Evolutionary conservation across 495 filamentous ascomycete species (phyloP), one percentile per base, ranked within the genome.

Genomic region (Lophiotrema nucula): DNA sequence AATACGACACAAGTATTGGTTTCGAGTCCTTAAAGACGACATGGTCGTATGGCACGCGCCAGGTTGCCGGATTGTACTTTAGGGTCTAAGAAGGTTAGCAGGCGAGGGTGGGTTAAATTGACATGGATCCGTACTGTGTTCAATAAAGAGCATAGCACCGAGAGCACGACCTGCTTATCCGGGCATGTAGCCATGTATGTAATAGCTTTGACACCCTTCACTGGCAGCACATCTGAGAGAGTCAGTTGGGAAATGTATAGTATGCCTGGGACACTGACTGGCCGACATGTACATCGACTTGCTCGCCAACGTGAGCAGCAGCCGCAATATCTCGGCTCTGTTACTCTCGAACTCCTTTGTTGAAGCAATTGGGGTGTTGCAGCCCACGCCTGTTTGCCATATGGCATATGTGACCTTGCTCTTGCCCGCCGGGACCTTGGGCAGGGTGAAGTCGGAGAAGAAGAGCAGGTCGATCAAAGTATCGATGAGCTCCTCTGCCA

Each of bases 381-480:
- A 97, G 1, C 93, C 93, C 43, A 99, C 92, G 22, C 93, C 93
- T 64, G 88, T 97, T 72, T 97, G 90, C 93, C 93, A 99, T 64
- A 99, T 97, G 31, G 90, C 85, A 74, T 90, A 95, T 13, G 88
- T 88, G 35, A 96, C 86, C 70, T 95, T 96, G 61, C 79, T 78
- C 67, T 88, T 89, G 33, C 83, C 84, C 41, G 85, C 79, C 11
- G 83, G 72, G 3, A 77, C 72, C 42, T 75, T 69, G 0, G 92
- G 91, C 6, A 97, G 79, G 0, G 91, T 96, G 69, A 99, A 88
- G 41, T 88, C 88, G 19, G 88, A 83, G 70, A 88, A 96, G 79
- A 98, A 99, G 15, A 97, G 79, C 47, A 97, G 73, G 66, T 97
- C 93, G 51, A 92, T 74, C 21, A 97, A 77, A 2, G 89, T 89